Percentiles rank a stretch among this genome's conserved stretches.
Conservation (phyloP, 345 rosid genomes). For the Citrus unshiu region DNA sequence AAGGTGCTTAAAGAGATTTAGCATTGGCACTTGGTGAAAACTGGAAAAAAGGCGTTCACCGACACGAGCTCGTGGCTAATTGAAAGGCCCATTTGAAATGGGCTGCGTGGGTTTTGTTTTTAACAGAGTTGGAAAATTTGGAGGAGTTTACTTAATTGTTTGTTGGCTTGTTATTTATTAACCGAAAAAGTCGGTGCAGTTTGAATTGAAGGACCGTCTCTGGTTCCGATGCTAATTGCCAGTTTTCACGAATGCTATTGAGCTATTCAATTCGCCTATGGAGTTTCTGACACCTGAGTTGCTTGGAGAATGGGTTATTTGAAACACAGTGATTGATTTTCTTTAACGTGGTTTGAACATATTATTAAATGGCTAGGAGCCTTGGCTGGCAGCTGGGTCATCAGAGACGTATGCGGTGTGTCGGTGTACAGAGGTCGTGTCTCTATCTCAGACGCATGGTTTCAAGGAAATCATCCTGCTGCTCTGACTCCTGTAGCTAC, state of each 20-base stretch:
- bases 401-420: not conserved
- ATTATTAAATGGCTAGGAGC: too few species aligned
- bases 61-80: constrained; percentile 5
- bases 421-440: not conserved
- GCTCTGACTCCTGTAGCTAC: not conserved
- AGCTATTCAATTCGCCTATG: not conserved
- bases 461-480: not conserved
- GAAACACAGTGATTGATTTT: not conserved
- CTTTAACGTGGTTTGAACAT: not conserved
- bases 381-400: not conserved
- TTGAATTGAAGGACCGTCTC: not conserved
- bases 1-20: not conserved
- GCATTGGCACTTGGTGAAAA: not conserved
- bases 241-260: too few species aligned
- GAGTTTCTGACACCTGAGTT: not conserved
- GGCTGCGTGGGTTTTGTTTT: not conserved
- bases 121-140: not conserved
- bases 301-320: not conserved
- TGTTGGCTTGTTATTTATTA: not conserved
- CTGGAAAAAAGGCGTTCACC: not conserved
- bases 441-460: not conserved
- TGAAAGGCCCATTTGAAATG: constrained; percentile 1
- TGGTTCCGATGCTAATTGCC: not conserved
- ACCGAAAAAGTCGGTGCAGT: not conserved
- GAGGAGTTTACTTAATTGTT: not conserved